These are phyloP conservation scores for Yamadazyma tumulicola DNA, from an alignment of 805 yeast species.

Conservation along the genomic window DNA sequence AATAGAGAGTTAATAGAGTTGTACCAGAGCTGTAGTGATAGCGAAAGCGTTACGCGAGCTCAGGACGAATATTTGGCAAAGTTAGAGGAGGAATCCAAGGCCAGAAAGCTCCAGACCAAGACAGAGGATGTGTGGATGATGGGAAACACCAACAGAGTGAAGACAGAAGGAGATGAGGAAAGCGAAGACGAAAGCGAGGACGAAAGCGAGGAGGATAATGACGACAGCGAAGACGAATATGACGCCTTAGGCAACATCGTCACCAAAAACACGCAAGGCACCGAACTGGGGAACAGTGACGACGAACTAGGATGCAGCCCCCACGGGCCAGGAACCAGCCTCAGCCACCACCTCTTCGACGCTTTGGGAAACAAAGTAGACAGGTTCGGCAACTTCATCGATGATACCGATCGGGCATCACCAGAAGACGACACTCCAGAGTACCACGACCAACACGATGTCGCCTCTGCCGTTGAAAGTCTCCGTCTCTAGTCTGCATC, in stretches of 20 bases:
- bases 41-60: conserved; percentile 65
- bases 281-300: conserved; percentile 13
- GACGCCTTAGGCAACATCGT: conserved; percentile 11
- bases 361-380: conserved; percentile 6
- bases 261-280: conserved; percentile 12
- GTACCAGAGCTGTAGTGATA: conserved; percentile 78
- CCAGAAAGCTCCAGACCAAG: conserved; percentile 51
- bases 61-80: conserved; percentile 71
- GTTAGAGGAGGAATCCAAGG: conserved; percentile 62
- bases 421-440: neutral
- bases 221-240: conserved; percentile 6
- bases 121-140: conserved; percentile 69
- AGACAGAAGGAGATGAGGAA: conserved; percentile 14
- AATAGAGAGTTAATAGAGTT: conserved; percentile 73
- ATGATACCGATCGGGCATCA: no score
- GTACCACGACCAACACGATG: neutral
- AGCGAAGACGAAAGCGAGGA: conserved; percentile 10
- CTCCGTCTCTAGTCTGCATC: neutral
- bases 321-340: neutral
- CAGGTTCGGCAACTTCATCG: conserved; percentile 2
- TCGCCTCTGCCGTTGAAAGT: neutral
- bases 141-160: conserved; percentile 67
- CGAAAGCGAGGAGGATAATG: conserved; percentile 1
- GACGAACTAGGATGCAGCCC: neutral
- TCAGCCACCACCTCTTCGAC: no score